Evolutionary conservation across 257 asterid genomes (phyloP).

Genomic region (Cynanchum wilfordii): DNA sequence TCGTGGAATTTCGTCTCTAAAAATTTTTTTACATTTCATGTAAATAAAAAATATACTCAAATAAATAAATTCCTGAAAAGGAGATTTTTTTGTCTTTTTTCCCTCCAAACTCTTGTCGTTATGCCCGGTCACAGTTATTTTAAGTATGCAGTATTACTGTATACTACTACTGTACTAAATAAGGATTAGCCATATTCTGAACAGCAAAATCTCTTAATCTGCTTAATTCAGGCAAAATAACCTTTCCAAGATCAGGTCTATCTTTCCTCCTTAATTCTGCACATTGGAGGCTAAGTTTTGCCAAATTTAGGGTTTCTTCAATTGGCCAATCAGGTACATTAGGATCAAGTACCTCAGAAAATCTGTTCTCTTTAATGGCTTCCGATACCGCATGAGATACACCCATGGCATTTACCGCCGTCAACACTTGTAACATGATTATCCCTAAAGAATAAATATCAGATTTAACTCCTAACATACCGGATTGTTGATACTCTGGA

Average conservation of each 20-base stretch:
- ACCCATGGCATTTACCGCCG: slow-evolving; percentile 77
- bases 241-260: slow-evolving; percentile 71
- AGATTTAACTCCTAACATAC: slow-evolving; percentile 91
- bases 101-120: too few relatives aligned
- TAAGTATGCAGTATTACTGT: too few relatives aligned
- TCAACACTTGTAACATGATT: slow-evolving; percentile 60
- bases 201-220: slow-evolving; percentile 51
- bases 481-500: slow-evolving; percentile 89
- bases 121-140: too few relatives aligned
- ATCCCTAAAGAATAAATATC: slow-evolving; percentile 79
- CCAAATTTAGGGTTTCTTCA: slow-evolving; percentile 53
- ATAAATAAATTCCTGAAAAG: too few relatives aligned
- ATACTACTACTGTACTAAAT: not conserved
- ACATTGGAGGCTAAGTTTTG: slow-evolving; percentile 58
- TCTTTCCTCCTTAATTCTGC: slow-evolving; percentile 78
- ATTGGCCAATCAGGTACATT: slow-evolving; percentile 69
- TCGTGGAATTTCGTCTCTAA: too few relatives aligned
- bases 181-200: slow-evolving; percentile 33
- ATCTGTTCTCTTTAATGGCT: slow-evolving; percentile 48
- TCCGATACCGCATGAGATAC: slow-evolving; percentile 41
- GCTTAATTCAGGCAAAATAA: slow-evolving; percentile 56
- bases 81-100: too few relatives aligned
- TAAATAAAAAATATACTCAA: too few relatives aligned
- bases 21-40: too few relatives aligned
- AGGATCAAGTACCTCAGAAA: slow-evolving; percentile 58